Conservation (phyloP, 2,329 filamentous ascomycete genomes). For the Ophiostoma sp. region DNA sequence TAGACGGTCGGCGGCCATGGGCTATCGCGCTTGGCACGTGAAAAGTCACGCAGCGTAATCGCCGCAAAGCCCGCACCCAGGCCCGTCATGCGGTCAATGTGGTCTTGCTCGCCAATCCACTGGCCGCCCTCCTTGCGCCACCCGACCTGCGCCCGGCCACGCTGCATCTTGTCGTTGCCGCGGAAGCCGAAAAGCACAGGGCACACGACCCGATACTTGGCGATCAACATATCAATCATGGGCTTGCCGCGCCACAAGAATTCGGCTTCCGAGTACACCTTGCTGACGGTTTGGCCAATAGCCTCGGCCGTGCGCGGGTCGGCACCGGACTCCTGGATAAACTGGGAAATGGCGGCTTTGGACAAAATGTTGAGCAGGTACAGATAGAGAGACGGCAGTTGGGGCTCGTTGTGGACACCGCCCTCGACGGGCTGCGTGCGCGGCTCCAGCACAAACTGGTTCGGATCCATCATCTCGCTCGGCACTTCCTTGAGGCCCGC, state of each 20-base stretch:
- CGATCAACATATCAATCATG: conserved; percentile 73
- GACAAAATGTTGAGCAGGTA: conserved; percentile 72
- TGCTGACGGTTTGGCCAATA: conserved; percentile 67
- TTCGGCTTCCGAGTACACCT: conserved; percentile 65
- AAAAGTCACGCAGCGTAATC: conserved; percentile 79
- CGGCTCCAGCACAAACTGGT: conserved; percentile 49
- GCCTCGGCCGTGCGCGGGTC: conserved; percentile 66
- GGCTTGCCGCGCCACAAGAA: conserved; percentile 65
- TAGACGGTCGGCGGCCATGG: conserved; percentile 78
- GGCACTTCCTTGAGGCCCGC: conserved; percentile 54
- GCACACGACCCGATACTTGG: conserved; percentile 78
- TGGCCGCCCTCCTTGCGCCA: conserved; percentile 65
- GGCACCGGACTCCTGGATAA: conserved; percentile 61
- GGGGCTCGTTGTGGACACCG: conserved; percentile 45
- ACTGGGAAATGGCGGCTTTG: conserved; percentile 67
- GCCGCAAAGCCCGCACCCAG: conserved; percentile 82
- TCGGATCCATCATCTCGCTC: conserved; percentile 52
- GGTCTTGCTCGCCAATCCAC: conserved; percentile 69
- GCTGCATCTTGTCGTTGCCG: conserved; percentile 71
- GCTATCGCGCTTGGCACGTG: conserved; percentile 65
- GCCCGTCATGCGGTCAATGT: conserved; percentile 80
- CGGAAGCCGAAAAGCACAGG: conserved; percentile 83
- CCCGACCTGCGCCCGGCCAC: conserved; percentile 67
- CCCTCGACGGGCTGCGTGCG: conserved; percentile 43
- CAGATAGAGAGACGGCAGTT: conserved; percentile 62